Percentiles rank a stretch among this genome's conserved stretches.
These are phyloP conservation scores for Chlamydomonas sphaeroides DNA, from an alignment of 139 green algal genomes.

Conservation along the genomic window DNA sequence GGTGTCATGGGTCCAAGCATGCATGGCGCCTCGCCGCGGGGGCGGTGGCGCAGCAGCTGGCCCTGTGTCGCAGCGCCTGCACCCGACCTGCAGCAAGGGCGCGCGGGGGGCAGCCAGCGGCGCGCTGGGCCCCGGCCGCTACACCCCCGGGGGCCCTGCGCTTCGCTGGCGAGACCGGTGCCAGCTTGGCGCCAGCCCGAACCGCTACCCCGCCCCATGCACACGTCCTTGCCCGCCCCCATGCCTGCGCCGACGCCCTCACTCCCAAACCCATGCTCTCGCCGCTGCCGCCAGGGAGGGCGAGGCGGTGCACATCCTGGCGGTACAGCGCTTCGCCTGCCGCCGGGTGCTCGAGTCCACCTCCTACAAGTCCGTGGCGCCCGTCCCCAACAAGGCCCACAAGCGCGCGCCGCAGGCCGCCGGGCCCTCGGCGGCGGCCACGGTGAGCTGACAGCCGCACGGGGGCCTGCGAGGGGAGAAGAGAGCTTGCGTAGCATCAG, in stretches of 20 bases:
- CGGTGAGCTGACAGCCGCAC: background rate
- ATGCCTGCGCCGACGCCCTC: background rate
- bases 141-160: too few species aligned
- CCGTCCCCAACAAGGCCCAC: too few species aligned
- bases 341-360: background rate
- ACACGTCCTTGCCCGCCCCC: background rate
- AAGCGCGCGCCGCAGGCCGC: too few species aligned
- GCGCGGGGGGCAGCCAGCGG: too few species aligned
- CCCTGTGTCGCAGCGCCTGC: too few species aligned
- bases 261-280: background rate
- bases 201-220: too few species aligned
- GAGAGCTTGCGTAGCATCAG: background rate
- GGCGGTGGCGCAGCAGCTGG: too few species aligned
- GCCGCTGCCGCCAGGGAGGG: constrained; percentile 28
- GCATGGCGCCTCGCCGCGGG: too few species aligned
- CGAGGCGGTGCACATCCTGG: constrained; percentile 12
- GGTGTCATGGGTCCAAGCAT: background rate
- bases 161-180: too few species aligned
- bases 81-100: too few species aligned
- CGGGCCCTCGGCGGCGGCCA: background rate
- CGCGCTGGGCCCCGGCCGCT: too few species aligned
- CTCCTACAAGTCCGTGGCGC: constrained; percentile 11
- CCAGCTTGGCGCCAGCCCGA: too few species aligned
- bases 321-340: constrained; percentile 15
- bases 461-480: background rate